A percentile compares a stretch with the other conserved stretches of the same genome.
phyloP scores from a whole-genome alignment of 495 filamentous ascomycete genomes.

The Friedmanniomyces endolithicus region DNA sequence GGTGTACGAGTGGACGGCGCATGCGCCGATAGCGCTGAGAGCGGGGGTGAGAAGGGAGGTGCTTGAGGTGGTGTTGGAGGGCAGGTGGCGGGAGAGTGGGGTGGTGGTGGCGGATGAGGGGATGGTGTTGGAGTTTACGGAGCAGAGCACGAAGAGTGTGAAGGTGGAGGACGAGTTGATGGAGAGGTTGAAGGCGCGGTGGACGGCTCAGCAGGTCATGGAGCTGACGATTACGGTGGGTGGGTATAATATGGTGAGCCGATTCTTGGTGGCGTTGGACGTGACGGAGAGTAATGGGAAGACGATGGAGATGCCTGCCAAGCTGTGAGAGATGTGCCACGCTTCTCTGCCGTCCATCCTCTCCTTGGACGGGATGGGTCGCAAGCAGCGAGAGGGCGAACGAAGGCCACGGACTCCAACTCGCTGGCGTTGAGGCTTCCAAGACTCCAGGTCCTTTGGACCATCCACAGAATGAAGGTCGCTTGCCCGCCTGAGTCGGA shows the following conservation, averaged over 20 bases:
- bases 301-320: constrained; percentile 16
- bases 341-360: too few species aligned
- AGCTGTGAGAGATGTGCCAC: too few species aligned
- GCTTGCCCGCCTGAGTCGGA: too few species aligned
- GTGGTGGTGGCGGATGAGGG: constrained; percentile 21
- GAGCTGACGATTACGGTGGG: constrained; percentile 56
- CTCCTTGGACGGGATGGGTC: too few species aligned
- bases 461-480: too few species aligned
- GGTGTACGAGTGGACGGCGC: constrained; percentile 29
- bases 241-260: constrained; percentile 78
- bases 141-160: constrained; percentile 26
- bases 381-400: too few species aligned
- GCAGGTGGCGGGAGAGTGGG: neutral
- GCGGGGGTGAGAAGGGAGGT: constrained; percentile 41
- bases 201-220: constrained; percentile 36
- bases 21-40: constrained; percentile 22
- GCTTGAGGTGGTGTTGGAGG: constrained; percentile 30
- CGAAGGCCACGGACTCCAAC: too few species aligned
- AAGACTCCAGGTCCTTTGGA: too few species aligned
- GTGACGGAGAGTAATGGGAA: constrained; percentile 49
- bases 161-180: constrained; percentile 24
- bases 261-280: constrained; percentile 73
- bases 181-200: constrained; percentile 38
- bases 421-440: too few species aligned
- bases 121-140: constrained; percentile 26